Conservation (phyloP, 352 stramenopile genomes). For the Lagenidium sp. region DNA sequence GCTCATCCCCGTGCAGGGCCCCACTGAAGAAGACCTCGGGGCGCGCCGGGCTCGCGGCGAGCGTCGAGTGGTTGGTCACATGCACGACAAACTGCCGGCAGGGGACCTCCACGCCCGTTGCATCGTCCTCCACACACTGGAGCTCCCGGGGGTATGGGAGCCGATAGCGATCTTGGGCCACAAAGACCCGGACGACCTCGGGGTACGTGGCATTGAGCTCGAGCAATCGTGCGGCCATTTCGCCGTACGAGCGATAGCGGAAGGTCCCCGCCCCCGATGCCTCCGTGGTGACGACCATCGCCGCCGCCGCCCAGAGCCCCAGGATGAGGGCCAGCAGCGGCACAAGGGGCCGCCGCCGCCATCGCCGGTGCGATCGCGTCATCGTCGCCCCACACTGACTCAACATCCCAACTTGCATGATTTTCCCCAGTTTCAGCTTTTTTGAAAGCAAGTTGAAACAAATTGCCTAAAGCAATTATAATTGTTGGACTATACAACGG, state of each 20-base stretch:
- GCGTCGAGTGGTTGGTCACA: constrained; percentile 83
- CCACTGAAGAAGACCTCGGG: constrained; percentile 96
- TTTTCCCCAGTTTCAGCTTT: too few species aligned
- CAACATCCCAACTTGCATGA: too few species aligned
- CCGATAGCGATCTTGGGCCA: constrained; percentile 77
- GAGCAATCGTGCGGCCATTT: constrained; percentile 55
- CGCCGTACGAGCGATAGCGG: constrained; percentile 63
- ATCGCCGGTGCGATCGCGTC: too few species aligned
- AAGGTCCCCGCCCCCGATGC: too few species aligned
- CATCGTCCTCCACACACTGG: constrained; percentile 40
- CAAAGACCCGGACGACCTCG: constrained; percentile 65
- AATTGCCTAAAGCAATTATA: too few species aligned
- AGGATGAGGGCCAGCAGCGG: too few species aligned
- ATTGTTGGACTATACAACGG: too few species aligned
- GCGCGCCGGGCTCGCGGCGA: constrained; percentile 46
- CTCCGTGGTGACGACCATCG: too few species aligned
- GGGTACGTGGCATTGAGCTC: constrained; percentile 69
- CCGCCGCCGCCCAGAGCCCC: too few species aligned
- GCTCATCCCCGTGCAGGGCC: constrained; percentile 95
- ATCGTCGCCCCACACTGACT: too few species aligned
- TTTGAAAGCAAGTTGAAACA: too few species aligned
- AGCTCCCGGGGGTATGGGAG: constrained; percentile 68
- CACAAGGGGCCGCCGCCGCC: too few species aligned
- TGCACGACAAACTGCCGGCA: constrained; percentile 86
- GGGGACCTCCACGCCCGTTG: constrained; percentile 16